phyloP scores from a whole-genome alignment of 345 rosid species.

The Eucalyptus polybractea region DNA sequence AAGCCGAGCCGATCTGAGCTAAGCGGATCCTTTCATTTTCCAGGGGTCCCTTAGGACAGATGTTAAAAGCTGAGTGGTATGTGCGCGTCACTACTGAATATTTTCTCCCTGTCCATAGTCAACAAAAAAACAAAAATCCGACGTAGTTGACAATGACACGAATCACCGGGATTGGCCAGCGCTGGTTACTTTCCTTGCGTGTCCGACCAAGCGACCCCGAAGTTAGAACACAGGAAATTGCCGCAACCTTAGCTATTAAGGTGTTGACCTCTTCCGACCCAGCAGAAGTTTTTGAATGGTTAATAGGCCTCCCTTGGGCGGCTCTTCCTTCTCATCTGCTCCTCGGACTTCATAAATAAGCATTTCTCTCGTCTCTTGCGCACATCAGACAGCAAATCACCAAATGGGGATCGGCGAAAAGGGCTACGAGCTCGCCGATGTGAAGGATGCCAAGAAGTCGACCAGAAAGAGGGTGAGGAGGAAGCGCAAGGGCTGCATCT shows the following conservation, averaged over 20 bases:
- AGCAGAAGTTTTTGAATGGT: background rate
- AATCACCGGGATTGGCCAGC: background rate
- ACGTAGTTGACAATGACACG: background rate
- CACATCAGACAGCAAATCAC: background rate
- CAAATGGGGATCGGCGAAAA: background rate
- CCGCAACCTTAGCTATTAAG: background rate
- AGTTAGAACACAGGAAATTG: background rate
- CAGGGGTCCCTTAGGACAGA: no score
- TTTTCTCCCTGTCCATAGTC: no score
- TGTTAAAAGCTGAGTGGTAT: no score
- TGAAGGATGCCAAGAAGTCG: background rate
- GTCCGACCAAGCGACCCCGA: background rate
- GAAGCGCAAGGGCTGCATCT: background rate
- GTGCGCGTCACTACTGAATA: no score
- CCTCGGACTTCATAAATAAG: background rate
- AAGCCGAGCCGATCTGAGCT: no score
- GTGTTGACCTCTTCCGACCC: background rate
- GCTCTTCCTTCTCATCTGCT: background rate
- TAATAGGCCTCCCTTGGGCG: background rate
- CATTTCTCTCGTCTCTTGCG: background rate
- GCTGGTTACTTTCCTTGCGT: background rate
- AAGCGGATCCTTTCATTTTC: no score
- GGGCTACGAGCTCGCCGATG: background rate
- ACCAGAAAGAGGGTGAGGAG: background rate
- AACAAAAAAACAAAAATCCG: no score